Conservation (phyloP, 73 alveolate genomes). For the Paramecium bursaria region DNA sequence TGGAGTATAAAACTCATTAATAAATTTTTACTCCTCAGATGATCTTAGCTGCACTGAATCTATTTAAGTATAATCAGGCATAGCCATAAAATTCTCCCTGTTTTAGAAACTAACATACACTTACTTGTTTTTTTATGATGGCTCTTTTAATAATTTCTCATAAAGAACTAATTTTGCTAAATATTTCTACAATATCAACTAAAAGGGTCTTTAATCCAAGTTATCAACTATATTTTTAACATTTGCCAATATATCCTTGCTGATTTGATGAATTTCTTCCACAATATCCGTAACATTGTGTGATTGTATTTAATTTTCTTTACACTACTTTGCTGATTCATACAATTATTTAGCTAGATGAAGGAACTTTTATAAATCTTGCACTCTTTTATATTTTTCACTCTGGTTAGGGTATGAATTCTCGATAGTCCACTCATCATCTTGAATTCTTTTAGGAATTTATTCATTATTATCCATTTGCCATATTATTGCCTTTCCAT, state of each 20-base stretch:
- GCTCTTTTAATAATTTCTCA: background rate
- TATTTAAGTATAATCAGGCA: too few relatives aligned
- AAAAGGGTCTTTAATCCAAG: conserved; percentile 17
- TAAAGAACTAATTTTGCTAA: background rate
- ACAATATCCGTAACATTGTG: conserved; percentile 9
- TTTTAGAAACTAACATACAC: conserved; percentile 38
- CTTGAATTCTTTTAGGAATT: background rate
- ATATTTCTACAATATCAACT: conserved; percentile 27
- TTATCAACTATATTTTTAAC: conserved; percentile 19
- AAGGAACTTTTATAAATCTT: conserved; percentile 19
- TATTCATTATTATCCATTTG: background rate
- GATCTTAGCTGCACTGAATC: too few relatives aligned
- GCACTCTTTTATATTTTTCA: conserved; percentile 15
- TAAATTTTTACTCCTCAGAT: too few relatives aligned
- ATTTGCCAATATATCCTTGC: conserved; percentile 6
- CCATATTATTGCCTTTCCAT: background rate
- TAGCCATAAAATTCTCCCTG: conserved; percentile 43
- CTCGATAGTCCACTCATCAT: conserved; percentile 10
- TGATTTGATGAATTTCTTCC: conserved; percentile 8
- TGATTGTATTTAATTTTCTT: background rate
- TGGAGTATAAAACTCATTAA: too few relatives aligned
- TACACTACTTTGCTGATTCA: conserved; percentile 34
- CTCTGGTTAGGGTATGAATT: background rate
- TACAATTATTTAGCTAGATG: conserved; percentile 12
- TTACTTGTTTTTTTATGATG: background rate